Evolutionary conservation across 768 basidiomycete genomes (phyloP).

Genomic region (Agrocybe pediades): DNA sequence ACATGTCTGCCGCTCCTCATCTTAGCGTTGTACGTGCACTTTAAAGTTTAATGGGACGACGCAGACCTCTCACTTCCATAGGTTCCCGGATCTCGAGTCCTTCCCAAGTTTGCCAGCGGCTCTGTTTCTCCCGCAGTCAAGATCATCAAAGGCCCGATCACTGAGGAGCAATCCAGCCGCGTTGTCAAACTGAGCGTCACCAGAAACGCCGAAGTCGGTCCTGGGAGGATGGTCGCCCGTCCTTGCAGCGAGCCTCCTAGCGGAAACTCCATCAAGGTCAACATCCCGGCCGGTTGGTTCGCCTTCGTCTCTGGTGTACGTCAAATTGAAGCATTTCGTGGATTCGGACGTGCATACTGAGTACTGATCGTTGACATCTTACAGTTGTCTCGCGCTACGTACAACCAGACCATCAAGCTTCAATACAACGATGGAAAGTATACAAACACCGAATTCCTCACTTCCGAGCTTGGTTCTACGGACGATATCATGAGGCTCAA

Average conservation of each 20-base stretch:
- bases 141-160: background rate
- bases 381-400: background rate
- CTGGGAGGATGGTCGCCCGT: background rate
- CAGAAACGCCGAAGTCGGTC: background rate
- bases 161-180: background rate
- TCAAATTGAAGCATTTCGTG: too few relatives aligned
- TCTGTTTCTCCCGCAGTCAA: background rate
- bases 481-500: background rate
- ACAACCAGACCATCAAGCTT: background rate
- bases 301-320: background rate
- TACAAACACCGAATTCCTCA: conserved; percentile 1
- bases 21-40: background rate
- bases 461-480: background rate
- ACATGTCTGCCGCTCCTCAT: background rate
- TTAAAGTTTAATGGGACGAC: background rate
- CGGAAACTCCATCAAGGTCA: too few relatives aligned
- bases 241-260: too few relatives aligned
- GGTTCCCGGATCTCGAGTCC: background rate
- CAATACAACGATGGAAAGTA: background rate
- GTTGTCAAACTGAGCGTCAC: background rate
- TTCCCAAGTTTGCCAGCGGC: background rate
- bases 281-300: background rate
- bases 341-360: too few relatives aligned
- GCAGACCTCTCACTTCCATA: background rate
- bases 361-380: too few relatives aligned